These are phyloP conservation scores for Aspergillus oerlinghausenensis DNA, from an alignment of 2,329 filamentous ascomycete genomes.

Conservation along the genomic window DNA sequence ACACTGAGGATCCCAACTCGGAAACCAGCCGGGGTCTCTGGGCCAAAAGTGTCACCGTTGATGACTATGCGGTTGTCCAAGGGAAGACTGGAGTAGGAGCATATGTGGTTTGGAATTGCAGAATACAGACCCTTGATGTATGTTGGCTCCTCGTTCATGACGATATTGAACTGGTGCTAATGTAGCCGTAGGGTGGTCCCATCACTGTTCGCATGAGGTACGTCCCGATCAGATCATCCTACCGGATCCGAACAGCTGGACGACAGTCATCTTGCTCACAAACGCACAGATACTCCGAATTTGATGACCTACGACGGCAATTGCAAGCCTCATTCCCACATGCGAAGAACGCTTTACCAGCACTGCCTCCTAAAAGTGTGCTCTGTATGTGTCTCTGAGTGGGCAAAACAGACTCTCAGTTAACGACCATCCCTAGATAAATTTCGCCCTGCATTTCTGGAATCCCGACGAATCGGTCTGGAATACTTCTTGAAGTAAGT, in stretches of 20 bases:
- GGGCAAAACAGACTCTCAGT: background rate
- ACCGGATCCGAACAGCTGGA: background rate
- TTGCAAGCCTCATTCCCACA: constrained; percentile 77
- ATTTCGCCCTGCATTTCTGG: constrained; percentile 79
- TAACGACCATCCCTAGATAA: constrained; percentile 41
- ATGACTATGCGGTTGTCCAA: constrained; percentile 58
- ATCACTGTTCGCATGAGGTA: constrained; percentile 59
- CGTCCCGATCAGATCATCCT: background rate
- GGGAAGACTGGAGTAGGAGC: constrained; percentile 65
- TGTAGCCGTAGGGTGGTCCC: constrained; percentile 46
- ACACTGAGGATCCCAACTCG: constrained; percentile 54
- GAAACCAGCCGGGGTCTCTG: constrained; percentile 57
- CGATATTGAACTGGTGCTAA: constrained; percentile 7
- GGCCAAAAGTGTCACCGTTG: constrained; percentile 58
- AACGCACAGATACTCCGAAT: constrained; percentile 73
- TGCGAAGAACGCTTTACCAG: constrained; percentile 80
- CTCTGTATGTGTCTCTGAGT: constrained; percentile 57
- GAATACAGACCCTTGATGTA: constrained; percentile 79
- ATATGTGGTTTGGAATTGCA: constrained; percentile 93
- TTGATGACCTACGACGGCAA: constrained; percentile 72
- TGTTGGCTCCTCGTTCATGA: constrained; percentile 28
- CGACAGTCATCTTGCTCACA: constrained; percentile 14
- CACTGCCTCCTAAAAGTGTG: constrained; percentile 83
- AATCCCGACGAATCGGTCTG: constrained; percentile 74
- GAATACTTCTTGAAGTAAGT: constrained; percentile 91